Base-by-base conservation (phyloP, 352 stramenopile species). In the Globisporangium nodosum region DNA sequence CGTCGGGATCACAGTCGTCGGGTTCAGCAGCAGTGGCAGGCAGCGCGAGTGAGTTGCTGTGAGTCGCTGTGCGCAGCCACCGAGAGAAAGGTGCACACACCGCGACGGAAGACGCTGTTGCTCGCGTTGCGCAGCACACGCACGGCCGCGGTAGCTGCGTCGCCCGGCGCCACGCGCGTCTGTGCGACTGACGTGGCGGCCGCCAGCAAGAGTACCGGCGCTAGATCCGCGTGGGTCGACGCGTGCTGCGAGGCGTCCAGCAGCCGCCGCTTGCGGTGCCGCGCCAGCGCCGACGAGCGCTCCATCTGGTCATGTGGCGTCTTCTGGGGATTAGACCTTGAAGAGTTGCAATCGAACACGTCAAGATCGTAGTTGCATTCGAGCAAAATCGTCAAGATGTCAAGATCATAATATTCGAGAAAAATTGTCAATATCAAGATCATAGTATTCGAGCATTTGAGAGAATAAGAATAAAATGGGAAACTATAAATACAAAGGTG, bases 91-190 rank as follows among this genome's bases (percentile, higher is more conserved):
- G 24, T 30, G 37, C 37, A 43, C 37, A 21, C 49, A 74, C 71
- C 78, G 46, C 80, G 73, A 24, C 85, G 57, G 55, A 88, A 88
- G 2, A 90, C 76, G 57, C 72, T 79, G 65, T 89, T 87, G 63
- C 83, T 86, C 42, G 63, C 63, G 35, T 89, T 89, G 56, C 79
- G 69, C 49, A 89, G 57, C 16, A 78, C 74, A 30, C 61, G 67
- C 7, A 87, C 51, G 4, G 64, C 71, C 13, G 56, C 40, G 46
- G 74, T 74, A 16, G 81, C 65, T 16, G 52, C 48, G 16, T 61
- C 46, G 6, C 42, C 16, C 12, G 16, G 24, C 13, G 42, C 21
- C n/a, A 48, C 30, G 45, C 5, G 35, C 11, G 8, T 52, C 4
- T 61, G 37, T 3, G 33, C 21, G 5, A 60, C 54, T 13, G 66